Evolutionary conservation across 345 rosid genomes (phyloP).

Genomic region (Kernera saxatilis): DNA sequence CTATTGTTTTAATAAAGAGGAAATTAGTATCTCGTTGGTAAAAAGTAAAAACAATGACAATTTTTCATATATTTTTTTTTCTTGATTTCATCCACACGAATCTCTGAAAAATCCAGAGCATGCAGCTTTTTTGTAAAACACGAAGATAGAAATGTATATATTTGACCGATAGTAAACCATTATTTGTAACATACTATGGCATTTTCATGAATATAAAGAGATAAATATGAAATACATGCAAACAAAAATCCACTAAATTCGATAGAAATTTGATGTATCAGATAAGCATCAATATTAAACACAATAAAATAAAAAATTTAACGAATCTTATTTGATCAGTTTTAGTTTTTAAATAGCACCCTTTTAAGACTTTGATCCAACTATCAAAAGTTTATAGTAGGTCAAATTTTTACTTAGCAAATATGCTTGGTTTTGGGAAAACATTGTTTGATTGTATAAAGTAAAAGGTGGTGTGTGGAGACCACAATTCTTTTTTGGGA

Average conservation of each 20-base stretch:
- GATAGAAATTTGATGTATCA: not conserved
- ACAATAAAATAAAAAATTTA: not conserved
- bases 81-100: not conserved
- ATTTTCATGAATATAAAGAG: not conserved
- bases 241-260: not conserved
- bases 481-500: constrained; percentile 30
- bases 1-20: not conserved
- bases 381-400: not conserved
- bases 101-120: not conserved
- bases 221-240: not conserved
- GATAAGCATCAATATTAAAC: not conserved
- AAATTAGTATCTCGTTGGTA: not conserved
- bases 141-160: not conserved
- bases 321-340: not conserved
- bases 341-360: not conserved
- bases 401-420: not conserved
- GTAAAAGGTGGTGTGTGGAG: constrained; percentile 23
- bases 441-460: not conserved
- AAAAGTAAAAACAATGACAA: not conserved
- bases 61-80: not conserved
- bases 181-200: not conserved
- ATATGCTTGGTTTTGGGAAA: not conserved
- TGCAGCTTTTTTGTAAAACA: not conserved
- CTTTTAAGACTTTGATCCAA: not conserved
- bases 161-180: not conserved